Evolutionary conservation across 2,329 filamentous ascomycete species (phyloP).

Genomic region (Microcyclospora pomicola): DNA sequence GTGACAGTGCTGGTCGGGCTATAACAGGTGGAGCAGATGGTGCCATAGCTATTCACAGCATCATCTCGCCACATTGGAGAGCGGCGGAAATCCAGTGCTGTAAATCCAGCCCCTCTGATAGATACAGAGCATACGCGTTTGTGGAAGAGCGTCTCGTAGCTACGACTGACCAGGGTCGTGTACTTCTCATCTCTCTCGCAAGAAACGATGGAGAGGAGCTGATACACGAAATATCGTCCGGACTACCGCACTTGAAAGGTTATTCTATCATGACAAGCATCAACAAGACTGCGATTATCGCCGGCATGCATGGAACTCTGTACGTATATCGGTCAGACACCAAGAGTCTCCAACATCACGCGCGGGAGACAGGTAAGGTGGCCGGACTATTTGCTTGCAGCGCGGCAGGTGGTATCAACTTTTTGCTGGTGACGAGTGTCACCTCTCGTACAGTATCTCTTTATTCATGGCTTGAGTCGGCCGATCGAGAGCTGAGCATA

Average conservation of each 20-base stretch:
- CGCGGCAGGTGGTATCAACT: constrained; percentile 7
- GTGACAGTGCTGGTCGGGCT: constrained; percentile 4
- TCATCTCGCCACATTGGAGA: constrained; percentile 10
- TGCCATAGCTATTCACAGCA: constrained; percentile 29
- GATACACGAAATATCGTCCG: background rate
- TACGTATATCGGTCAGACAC: constrained; percentile 22
- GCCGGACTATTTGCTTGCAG: constrained; percentile 25
- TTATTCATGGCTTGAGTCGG: constrained; percentile 1
- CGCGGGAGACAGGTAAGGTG: constrained; percentile 24
- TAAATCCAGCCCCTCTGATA: constrained; percentile 16
- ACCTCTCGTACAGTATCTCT: constrained; percentile 20
- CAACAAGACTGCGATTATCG: constrained; percentile 30
- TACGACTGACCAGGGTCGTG: constrained; percentile 44
- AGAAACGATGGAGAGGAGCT: constrained; percentile 6
- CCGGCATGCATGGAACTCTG: constrained; percentile 31
- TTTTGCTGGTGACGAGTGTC: constrained; percentile 27
- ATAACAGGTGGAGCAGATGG: constrained; percentile 81
- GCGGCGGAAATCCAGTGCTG: background rate
- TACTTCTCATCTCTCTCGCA: constrained; percentile 31
- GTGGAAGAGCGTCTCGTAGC: constrained; percentile 42
- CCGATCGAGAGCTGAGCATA: constrained; percentile 6
- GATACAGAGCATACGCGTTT: constrained; percentile 51
- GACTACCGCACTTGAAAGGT: constrained; percentile 27
- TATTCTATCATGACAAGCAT: constrained; percentile 35
- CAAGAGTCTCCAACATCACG: constrained; percentile 14